Percentiles rank a stretch among this genome's conserved stretches.
These are phyloP conservation scores for Podosphaera fusca DNA, from an alignment of 2,329 filamentous ascomycete genomes.

Conservation along the genomic window DNA sequence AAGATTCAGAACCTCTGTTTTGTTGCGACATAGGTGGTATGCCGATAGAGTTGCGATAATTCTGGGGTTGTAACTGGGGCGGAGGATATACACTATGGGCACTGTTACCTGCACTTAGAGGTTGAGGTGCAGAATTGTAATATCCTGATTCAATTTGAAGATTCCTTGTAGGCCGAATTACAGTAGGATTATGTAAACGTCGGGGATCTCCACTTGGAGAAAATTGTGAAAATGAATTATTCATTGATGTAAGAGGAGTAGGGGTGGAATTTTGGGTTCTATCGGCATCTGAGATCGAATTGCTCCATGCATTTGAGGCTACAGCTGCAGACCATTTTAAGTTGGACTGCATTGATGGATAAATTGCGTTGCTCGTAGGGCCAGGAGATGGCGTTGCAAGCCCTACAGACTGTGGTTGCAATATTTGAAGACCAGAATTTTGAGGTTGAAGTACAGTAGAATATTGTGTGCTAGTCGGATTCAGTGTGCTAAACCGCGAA, in stretches of 20 bases:
- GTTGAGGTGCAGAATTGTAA: conserved; percentile 28
- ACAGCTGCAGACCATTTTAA: conserved; percentile 5
- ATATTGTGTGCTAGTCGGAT: conserved; percentile 36
- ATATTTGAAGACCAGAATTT: conserved; percentile 18
- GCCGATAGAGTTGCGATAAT: neutral
- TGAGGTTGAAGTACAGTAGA: conserved; percentile 29
- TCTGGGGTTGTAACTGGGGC: neutral
- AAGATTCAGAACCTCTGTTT: conserved; percentile 3
- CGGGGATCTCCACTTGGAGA: conserved; percentile 9
- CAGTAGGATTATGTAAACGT: conserved; percentile 16
- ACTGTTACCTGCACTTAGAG: conserved; percentile 11
- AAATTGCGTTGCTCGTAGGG: conserved; percentile 5
- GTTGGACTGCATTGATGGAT: neutral
- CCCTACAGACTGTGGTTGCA: conserved; percentile 6
- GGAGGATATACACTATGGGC: neutral
- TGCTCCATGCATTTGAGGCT: conserved; percentile 12
- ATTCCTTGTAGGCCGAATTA: conserved; percentile 23
- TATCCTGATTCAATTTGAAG: conserved; percentile 19
- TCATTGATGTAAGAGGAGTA: neutral
- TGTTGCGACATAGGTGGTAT: conserved; percentile 1
- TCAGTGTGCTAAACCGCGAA: conserved; percentile 28
- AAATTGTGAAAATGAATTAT: neutral
- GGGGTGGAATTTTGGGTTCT: neutral
- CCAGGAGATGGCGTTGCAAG: neutral
- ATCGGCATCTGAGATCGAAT: conserved; percentile 4